phyloP scores from a whole-genome alignment of 371 early-diverging fungal genomes.

The Circinella minor region DNA sequence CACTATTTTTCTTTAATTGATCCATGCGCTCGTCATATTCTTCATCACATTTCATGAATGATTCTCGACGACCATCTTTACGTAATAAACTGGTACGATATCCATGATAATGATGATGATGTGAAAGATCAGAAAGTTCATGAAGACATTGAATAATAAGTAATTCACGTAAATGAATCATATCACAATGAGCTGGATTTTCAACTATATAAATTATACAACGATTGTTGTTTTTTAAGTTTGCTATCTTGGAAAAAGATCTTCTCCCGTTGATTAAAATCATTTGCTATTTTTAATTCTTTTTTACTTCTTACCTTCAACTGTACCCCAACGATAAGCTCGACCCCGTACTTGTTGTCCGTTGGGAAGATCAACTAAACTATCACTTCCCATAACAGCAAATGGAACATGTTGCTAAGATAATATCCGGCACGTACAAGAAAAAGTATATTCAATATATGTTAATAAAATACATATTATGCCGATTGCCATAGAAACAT shows the following conservation, averaged over 20 bases:
- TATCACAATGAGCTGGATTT: conserved; percentile 86
- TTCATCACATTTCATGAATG: conserved; percentile 79
- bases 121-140: conserved; percentile 83
- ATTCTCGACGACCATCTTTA: conserved; percentile 70
- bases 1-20: conserved; percentile 52
- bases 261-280: no score
- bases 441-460: no score
- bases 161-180: conserved; percentile 78
- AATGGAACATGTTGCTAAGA: conserved; percentile 78
- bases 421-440: no score
- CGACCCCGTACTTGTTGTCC: conserved; percentile 85
- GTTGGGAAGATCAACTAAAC: conserved; percentile 64
- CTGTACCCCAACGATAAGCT: conserved; percentile 97
- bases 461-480: no score
- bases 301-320: conserved; percentile 67
- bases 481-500: no score
- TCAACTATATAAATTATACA: conserved; percentile 62
- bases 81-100: conserved; percentile 74
- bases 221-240: no score
- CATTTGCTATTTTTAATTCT: no score
- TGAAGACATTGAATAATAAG: conserved; percentile 78
- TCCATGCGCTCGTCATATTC: conserved; percentile 69
- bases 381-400: conserved; percentile 90
- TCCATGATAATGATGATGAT: conserved; percentile 77
- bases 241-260: no score